A percentile compares a stretch with the other conserved stretches of the same genome.
Evolutionary conservation across 306 rosid species (phyloP).

Genomic region (Chamaecrista fasciculata): DNA sequence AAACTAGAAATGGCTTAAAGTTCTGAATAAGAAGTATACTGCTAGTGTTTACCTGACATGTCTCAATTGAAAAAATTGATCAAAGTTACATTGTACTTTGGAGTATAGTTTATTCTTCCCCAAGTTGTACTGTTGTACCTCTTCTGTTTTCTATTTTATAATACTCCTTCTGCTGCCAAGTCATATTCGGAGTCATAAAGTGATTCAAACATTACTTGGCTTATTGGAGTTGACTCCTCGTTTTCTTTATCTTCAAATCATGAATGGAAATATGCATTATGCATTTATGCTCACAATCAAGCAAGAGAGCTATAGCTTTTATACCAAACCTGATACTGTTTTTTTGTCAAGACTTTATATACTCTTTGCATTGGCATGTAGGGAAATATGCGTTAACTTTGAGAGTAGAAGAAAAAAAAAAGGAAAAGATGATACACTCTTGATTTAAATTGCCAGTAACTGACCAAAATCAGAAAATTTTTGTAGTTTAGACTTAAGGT

Average conservation of each 20-base stretch:
- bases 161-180: neutral
- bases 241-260: neutral
- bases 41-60: neutral
- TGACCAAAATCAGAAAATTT: too few relatives aligned
- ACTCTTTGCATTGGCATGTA: neutral
- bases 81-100: neutral
- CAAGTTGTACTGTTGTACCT: neutral
- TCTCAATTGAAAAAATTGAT: neutral
- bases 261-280: neutral
- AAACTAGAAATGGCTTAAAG: neutral
- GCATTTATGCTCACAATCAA: neutral
- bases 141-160: neutral
- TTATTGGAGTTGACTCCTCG: neutral
- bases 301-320: neutral
- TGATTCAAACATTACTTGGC: neutral
- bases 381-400: neutral
- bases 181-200: neutral
- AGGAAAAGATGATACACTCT: too few relatives aligned
- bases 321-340: neutral
- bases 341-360: neutral
- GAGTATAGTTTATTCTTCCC: neutral
- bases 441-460: neutral
- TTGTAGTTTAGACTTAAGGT: too few relatives aligned
- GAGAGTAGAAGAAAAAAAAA: neutral
- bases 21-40: neutral